phyloP scores from a whole-genome alignment of 257 asterid genomes.

The Solanum bulbocastanum region DNA sequence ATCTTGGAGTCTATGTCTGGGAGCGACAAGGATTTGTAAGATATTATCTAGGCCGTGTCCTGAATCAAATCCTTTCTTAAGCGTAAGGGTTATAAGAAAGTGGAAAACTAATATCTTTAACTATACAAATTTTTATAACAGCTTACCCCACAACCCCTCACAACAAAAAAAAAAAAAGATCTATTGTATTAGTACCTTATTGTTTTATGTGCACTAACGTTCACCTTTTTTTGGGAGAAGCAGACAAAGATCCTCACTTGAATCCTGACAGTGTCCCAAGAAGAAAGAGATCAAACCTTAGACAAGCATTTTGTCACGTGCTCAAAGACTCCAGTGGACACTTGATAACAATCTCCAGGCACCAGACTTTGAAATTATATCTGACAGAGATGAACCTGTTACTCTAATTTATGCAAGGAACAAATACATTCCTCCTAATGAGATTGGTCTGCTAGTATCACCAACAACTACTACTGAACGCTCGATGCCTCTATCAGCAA shows the following conservation, averaged over 20 bases:
- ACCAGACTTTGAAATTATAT: not conserved
- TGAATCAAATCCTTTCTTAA: not conserved
- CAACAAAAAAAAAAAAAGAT: not conserved
- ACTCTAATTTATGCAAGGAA: constrained; percentile 19
- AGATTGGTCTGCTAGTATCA: constrained; percentile 27
- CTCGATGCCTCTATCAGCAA: not conserved
- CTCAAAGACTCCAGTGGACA: constrained; percentile 15
- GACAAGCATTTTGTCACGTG: constrained; percentile 18
- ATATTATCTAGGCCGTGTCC: not conserved
- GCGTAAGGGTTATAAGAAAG: not conserved
- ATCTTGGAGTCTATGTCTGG: too few species aligned
- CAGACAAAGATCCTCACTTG: constrained; percentile 4
- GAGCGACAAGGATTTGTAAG: not conserved
- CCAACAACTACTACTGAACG: not conserved
- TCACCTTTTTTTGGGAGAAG: constrained; percentile 1
- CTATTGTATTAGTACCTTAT: not conserved
- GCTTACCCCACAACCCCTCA: not conserved
- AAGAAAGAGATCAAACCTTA: constrained; percentile 28
- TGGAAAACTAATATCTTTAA: not conserved
- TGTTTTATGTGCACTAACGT: not conserved
- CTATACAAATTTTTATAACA: not conserved
- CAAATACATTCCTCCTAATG: constrained; percentile 22
- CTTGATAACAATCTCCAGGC: constrained; percentile 1
- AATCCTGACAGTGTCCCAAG: constrained; percentile 7
- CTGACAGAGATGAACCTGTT: constrained; percentile 6